Percentiles rank a stretch among this genome's conserved stretches.
Conservation (phyloP, 371 early-diverging fungal species). For the Nematocida homosporus region DNA sequence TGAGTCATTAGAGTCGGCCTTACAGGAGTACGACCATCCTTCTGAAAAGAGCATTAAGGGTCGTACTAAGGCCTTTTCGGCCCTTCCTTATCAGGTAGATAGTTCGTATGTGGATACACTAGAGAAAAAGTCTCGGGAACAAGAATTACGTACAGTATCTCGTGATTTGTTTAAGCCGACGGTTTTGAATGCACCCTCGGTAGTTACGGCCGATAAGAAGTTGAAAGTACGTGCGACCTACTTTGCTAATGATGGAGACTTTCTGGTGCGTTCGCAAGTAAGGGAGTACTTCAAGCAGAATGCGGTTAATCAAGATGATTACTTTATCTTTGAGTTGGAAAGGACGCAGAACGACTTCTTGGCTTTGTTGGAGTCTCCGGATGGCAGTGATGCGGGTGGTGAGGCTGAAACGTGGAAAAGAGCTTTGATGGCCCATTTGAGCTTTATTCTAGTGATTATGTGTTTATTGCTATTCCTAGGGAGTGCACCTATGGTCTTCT, state of each 20-base stretch:
- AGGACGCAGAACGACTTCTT: slow-evolving; percentile 68
- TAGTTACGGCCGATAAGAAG: not conserved
- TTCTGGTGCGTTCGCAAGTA: slow-evolving; percentile 71
- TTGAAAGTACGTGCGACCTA: slow-evolving; percentile 63
- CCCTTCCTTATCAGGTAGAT: not conserved
- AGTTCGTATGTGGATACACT: not conserved
- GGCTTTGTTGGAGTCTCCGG: slow-evolving; percentile 66
- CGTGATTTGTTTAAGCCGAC: slow-evolving; percentile 54
- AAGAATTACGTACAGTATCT: slow-evolving; percentile 27
- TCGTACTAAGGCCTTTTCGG: slow-evolving; percentile 44
- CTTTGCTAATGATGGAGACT: slow-evolving; percentile 76
- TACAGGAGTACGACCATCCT: slow-evolving; percentile 66
- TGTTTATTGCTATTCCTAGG: slow-evolving; percentile 65
- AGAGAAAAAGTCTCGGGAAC: slow-evolving; percentile 11
- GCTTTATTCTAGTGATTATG: slow-evolving; percentile 63
- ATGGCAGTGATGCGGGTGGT: slow-evolving; percentile 61
- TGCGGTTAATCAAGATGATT: slow-evolving; percentile 72
- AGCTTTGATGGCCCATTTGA: slow-evolving; percentile 67
- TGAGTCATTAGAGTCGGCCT: slow-evolving; percentile 61
- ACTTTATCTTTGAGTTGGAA: slow-evolving; percentile 72
- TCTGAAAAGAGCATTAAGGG: slow-evolving; percentile 37
- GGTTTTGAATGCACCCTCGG: not conserved
- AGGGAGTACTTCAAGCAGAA: slow-evolving; percentile 73
- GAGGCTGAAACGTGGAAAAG: slow-evolving; percentile 67
- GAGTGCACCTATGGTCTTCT: slow-evolving; percentile 61